Percentiles rank a stretch among this genome's conserved stretches.
These are phyloP conservation scores for Trichoderma asperellum DNA, from an alignment of 2,329 filamentous ascomycete genomes.

Conservation along the genomic window DNA sequence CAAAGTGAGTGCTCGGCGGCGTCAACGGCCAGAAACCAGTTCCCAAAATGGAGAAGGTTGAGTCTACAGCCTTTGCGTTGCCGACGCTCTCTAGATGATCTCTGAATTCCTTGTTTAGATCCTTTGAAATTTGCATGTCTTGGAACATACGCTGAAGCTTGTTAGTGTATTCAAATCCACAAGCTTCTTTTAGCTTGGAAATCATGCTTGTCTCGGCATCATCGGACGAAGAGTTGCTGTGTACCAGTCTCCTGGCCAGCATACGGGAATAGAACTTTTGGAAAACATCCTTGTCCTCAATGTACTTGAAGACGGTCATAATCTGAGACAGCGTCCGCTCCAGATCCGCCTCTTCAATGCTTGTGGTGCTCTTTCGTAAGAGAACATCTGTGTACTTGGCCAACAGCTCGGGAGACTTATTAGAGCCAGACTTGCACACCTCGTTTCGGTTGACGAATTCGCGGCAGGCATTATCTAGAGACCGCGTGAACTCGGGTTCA, in stretches of 20 bases:
- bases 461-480: constrained; percentile 92
- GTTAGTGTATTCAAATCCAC: constrained; percentile 98
- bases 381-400: constrained; percentile 95
- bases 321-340: constrained; percentile 88
- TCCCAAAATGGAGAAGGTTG: constrained; percentile 88
- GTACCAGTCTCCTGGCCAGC: constrained; percentile 90
- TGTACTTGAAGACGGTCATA: constrained; percentile 99
- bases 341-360: constrained; percentile 90
- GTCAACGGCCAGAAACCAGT: constrained; percentile 97
- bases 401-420: constrained; percentile 90
- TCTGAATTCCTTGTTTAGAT: constrained; percentile 88
- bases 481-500: constrained; percentile 95
- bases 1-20: constrained; percentile 84
- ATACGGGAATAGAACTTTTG: constrained; percentile 99
- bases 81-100: constrained; percentile 64
- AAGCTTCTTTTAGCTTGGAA: constrained; percentile 97
- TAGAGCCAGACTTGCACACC: constrained; percentile 90
- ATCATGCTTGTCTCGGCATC: constrained; percentile 99
- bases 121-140: constrained; percentile 98
- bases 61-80: constrained; percentile 74
- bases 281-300: constrained; percentile 99
- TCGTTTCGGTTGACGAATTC: constrained; percentile 99
- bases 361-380: constrained; percentile 89
- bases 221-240: constrained; percentile 92
- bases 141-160: constrained; percentile 99